These are phyloP conservation scores for Botrytis fabae DNA, from an alignment of 2,329 filamentous ascomycete species.

Conservation along the genomic window DNA sequence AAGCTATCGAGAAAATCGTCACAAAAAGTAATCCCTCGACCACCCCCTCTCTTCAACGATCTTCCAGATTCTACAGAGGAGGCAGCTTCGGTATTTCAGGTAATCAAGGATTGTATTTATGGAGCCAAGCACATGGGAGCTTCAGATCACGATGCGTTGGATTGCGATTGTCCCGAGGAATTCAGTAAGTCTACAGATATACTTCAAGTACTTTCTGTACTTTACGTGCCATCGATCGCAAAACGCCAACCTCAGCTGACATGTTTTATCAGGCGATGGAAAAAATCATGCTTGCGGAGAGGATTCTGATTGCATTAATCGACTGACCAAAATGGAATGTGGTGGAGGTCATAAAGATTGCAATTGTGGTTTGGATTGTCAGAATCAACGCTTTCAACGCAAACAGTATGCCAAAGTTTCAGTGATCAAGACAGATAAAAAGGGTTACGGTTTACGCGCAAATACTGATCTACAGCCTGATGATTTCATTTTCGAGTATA, in stretches of 20 bases:
- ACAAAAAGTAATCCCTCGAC: slow-evolving; percentile 64
- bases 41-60: slow-evolving; percentile 68
- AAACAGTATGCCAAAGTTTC: slow-evolving; percentile 88
- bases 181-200: slow-evolving; percentile 71
- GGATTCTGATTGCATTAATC: slow-evolving; percentile 97
- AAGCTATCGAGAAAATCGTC: slow-evolving; percentile 74
- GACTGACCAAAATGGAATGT: slow-evolving; percentile 97
- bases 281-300: slow-evolving; percentile 87
- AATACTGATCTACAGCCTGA: slow-evolving; percentile 74
- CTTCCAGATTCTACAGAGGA: slow-evolving; percentile 77
- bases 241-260: slow-evolving; percentile 39
- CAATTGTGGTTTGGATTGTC: slow-evolving; percentile 82
- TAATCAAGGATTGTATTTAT: slow-evolving; percentile 85
- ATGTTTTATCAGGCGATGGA: slow-evolving; percentile 51
- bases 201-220: slow-evolving; percentile 3
- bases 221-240: background rate
- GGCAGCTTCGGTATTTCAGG: slow-evolving; percentile 72
- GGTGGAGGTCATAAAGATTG: slow-evolving; percentile 65
- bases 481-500: slow-evolving; percentile 97
- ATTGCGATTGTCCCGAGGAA: slow-evolving; percentile 93
- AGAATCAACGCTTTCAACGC: slow-evolving; percentile 92
- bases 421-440: slow-evolving; percentile 97
- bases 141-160: slow-evolving; percentile 85
- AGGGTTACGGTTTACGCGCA: slow-evolving; percentile 87
- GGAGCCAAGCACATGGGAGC: slow-evolving; percentile 87